Conservation (phyloP, 129 eudicot genomes). For the Saposhnikovia divaricata region DNA sequence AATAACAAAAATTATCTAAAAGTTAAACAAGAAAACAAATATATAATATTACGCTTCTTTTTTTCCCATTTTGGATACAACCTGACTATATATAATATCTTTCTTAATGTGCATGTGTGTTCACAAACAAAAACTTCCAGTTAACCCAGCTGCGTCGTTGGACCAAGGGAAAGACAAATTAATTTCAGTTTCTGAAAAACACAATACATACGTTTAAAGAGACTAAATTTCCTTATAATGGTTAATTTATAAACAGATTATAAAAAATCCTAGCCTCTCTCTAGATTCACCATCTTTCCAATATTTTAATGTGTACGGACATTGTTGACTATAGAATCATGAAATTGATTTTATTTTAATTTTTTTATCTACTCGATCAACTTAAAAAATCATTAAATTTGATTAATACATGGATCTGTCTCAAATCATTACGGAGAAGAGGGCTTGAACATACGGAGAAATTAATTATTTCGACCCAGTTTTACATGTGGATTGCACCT, state of each 20-base stretch:
- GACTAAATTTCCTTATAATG: too few species aligned
- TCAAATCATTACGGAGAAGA: background rate
- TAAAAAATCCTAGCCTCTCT: too few species aligned
- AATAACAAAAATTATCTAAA: too few species aligned
- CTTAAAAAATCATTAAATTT: background rate
- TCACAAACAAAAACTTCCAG: background rate
- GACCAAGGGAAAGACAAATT: background rate
- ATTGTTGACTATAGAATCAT: background rate
- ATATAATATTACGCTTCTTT: too few species aligned
- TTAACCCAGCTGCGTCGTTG: background rate
- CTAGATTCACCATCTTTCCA: background rate
- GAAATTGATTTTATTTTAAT: background rate
- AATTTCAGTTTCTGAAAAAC: background rate
- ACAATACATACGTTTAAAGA: too few species aligned
- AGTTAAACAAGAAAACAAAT: too few species aligned
- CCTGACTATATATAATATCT: background rate
- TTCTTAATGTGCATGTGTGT: background rate
- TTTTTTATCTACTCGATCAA: background rate
- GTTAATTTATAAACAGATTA: too few species aligned
- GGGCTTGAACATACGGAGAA: background rate
- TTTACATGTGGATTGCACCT: background rate
- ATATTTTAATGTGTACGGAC: background rate
- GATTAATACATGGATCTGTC: background rate
- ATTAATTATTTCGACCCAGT: background rate
- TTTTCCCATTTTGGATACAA: too few species aligned